phyloP scores from a whole-genome alignment of 2,329 filamentous ascomycete species.

The Sclerotinia sclerotiorum region DNA sequence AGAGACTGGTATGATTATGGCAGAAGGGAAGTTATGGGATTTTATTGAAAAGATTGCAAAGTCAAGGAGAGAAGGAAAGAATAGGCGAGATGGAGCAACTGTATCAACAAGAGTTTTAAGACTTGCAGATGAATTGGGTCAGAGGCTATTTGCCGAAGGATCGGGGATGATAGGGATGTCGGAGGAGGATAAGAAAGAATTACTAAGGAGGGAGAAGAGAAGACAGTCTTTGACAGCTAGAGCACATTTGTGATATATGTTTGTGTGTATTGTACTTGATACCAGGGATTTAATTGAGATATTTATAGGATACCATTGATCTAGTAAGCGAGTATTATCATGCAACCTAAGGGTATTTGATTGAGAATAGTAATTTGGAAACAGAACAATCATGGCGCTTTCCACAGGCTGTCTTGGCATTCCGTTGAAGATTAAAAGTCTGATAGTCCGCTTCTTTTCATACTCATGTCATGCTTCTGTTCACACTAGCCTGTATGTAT shows the following conservation, averaged over 20 bases:
- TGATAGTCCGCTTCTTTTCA: not conserved
- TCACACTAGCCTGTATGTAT: too few relatives aligned
- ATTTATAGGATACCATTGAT: not conserved
- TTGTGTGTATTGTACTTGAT: constrained; percentile 23
- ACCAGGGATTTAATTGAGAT: constrained; percentile 16
- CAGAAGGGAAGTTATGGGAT: constrained; percentile 80
- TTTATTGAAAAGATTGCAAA: constrained; percentile 87
- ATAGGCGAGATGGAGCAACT: constrained; percentile 87
- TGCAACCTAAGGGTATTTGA: too few relatives aligned
- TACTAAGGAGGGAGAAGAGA: constrained; percentile 49
- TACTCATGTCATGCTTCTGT: not conserved
- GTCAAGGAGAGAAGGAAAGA: constrained; percentile 88
- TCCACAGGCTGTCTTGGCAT: too few relatives aligned
- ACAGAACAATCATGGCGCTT: too few relatives aligned
- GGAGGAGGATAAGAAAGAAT: constrained; percentile 51
- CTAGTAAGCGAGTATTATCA: too few relatives aligned
- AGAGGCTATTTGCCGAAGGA: constrained; percentile 64
- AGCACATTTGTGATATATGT: constrained; percentile 48
- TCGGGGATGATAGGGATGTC: constrained; percentile 44
- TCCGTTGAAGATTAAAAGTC: not conserved
- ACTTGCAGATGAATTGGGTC: constrained; percentile 73
- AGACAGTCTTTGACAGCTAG: constrained; percentile 50
- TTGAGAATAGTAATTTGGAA: too few relatives aligned
- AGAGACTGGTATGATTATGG: constrained; percentile 58
- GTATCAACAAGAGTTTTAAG: constrained; percentile 78